Percentiles rank a stretch among this genome's conserved stretches.
phyloP scores from a whole-genome alignment of 2,329 filamentous ascomycete genomes.

The Sporothrix phasma region DNA sequence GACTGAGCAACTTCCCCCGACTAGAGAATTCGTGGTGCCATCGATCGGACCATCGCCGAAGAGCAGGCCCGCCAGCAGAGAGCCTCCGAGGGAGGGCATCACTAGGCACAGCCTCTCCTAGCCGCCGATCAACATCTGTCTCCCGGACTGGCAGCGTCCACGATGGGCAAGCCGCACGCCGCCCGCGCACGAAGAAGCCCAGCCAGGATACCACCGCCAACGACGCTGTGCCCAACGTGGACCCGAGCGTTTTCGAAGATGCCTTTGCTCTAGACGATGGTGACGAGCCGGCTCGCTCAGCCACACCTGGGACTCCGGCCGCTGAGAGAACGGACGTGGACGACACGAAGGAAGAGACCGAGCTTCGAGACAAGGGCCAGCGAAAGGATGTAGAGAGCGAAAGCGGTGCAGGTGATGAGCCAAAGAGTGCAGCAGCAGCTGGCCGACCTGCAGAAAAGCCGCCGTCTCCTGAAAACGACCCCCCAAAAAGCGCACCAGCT shows the following conservation, averaged over 20 bases:
- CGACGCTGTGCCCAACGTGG: slow-evolving; percentile 47
- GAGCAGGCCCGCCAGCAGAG: slow-evolving; percentile 73
- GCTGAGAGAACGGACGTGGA: slow-evolving; percentile 1
- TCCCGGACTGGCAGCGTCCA: slow-evolving; percentile 30
- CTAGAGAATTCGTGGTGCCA: slow-evolving; percentile 72
- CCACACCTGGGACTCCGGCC: slow-evolving; percentile 10
- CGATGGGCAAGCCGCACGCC: slow-evolving; percentile 26
- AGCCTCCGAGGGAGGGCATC: slow-evolving; percentile 33
- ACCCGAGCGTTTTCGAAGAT: slow-evolving; percentile 79
- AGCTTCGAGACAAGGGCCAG: neutral
- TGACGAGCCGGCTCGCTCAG: slow-evolving; percentile 50
- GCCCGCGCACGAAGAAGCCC: slow-evolving; percentile 34
- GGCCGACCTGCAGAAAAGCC: neutral
- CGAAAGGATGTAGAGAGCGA: neutral
- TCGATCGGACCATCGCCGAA: slow-evolving; percentile 81
- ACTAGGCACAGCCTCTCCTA: slow-evolving; percentile 31
- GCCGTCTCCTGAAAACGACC: neutral
- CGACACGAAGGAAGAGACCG: neutral
- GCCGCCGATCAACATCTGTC: slow-evolving; percentile 31
- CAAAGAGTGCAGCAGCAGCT: neutral
- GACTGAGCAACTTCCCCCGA: neutral
- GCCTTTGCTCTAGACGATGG: slow-evolving; percentile 82
- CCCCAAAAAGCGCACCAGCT: neutral
- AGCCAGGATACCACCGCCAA: slow-evolving; percentile 27
- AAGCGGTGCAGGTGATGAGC: neutral